These are phyloP conservation scores for Albugo laibachii DNA, from an alignment of 352 stramenopile genomes.

Conservation along the genomic window DNA sequence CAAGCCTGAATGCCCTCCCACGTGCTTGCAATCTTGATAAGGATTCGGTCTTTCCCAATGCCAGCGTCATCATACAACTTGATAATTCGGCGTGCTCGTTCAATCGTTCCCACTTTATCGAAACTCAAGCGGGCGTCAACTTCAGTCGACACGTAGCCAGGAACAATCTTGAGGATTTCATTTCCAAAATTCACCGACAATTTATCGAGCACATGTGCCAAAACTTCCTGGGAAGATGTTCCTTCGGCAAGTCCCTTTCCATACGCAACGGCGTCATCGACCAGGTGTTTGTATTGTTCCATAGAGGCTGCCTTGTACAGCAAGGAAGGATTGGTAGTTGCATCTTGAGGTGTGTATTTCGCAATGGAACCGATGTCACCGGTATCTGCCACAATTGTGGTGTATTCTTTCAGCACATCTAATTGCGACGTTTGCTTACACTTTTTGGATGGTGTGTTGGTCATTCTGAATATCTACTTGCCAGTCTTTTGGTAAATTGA, in stretches of 20 bases:
- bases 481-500: no score
- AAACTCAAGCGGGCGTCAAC: constrained; percentile 95
- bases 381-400: constrained; percentile 95
- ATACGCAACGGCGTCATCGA: constrained; percentile 91
- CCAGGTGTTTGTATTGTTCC: constrained; percentile 88
- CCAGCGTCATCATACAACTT: constrained; percentile 92
- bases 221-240: constrained; percentile 61
- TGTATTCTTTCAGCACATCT: constrained; percentile 93
- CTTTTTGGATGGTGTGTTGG: neutral
- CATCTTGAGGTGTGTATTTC: constrained; percentile 90
- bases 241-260: constrained; percentile 50
- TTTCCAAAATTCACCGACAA: constrained; percentile 96
- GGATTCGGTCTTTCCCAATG: constrained; percentile 88
- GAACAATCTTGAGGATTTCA: constrained; percentile 93
- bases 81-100: constrained; percentile 89
- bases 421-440: constrained; percentile 27
- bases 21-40: constrained; percentile 97
- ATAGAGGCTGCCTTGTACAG: constrained; percentile 96
- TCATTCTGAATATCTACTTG: neutral
- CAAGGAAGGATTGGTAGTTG: constrained; percentile 98
- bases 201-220: constrained; percentile 93
- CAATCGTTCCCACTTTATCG: constrained; percentile 86
- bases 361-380: constrained; percentile 86
- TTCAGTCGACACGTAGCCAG: constrained; percentile 96
- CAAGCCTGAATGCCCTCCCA: constrained; percentile 96